Conservation (phyloP, 2,329 filamentous ascomycete genomes). For the Verticillium isaacii region DNA sequence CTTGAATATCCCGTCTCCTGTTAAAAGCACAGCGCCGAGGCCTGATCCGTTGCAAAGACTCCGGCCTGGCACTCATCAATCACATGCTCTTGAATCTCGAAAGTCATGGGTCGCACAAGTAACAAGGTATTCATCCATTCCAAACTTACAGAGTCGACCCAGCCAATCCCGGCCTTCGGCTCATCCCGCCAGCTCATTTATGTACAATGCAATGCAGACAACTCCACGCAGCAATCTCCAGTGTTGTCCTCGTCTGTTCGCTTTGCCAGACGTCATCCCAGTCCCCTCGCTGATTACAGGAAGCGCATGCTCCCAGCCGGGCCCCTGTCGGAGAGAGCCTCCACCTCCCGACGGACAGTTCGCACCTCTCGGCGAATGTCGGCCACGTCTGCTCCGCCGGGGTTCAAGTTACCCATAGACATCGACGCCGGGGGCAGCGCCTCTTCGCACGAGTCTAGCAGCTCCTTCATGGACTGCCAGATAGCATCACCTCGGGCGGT, state of each 20-base stretch:
- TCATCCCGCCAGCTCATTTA: not conserved
- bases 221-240: not conserved
- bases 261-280: not conserved
- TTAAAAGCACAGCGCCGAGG: not conserved
- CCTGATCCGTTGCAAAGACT: not conserved
- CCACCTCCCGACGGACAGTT: slow-evolving; percentile 37
- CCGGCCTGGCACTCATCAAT: not conserved
- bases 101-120: not conserved
- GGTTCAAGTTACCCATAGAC: slow-evolving; percentile 32
- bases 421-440: slow-evolving; percentile 29
- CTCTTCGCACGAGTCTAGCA: slow-evolving; percentile 45
- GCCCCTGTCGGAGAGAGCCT: slow-evolving; percentile 36
- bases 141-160: not conserved
- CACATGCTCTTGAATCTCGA: too few relatives aligned
- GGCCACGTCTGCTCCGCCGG: slow-evolving; percentile 38
- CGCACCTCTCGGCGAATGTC: slow-evolving; percentile 38
- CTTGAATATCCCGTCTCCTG: not conserved
- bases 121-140: not conserved
- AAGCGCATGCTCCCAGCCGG: slow-evolving; percentile 40
- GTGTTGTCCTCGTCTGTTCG: not conserved
- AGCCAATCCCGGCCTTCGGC: not conserved
- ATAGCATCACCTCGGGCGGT: slow-evolving; percentile 32
- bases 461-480: slow-evolving; percentile 40
- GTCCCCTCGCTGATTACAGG: slow-evolving; percentile 23
- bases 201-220: not conserved